These are phyloP conservation scores for Physaria fendleri DNA, from an alignment of 345 rosid genomes.

Conservation along the genomic window DNA sequence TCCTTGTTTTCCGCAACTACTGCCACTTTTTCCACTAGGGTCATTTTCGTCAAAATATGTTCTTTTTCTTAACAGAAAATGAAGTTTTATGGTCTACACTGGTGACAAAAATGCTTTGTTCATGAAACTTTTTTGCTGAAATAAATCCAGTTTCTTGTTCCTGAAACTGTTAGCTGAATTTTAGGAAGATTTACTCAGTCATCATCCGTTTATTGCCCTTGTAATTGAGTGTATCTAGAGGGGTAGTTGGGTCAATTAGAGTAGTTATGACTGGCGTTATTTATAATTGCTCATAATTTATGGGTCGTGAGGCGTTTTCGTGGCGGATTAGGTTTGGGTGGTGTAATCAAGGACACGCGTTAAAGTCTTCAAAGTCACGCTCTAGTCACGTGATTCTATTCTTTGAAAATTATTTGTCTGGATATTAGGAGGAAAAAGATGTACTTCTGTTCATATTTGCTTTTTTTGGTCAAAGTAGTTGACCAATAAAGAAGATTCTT, in stretches of 20 bases:
- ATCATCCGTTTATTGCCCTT: neutral
- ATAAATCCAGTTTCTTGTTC: too few species aligned
- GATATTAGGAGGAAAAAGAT: constrained; percentile 19
- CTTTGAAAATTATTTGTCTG: constrained; percentile 15
- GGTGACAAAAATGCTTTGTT: neutral
- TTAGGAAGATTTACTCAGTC: neutral
- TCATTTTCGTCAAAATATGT: constrained; percentile 14
- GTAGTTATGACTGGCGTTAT: constrained; percentile 21
- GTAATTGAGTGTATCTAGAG: neutral
- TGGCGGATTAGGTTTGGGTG: constrained; percentile 32
- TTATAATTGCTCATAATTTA: too few species aligned
- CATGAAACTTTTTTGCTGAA: too few species aligned
- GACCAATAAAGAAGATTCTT: constrained; percentile 15
- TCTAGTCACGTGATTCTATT: constrained; percentile 30
- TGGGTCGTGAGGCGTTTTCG: constrained; percentile 33
- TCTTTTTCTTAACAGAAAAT: neutral
- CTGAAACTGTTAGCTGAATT: constrained; percentile 11
- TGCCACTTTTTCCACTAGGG: neutral
- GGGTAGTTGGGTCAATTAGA: constrained; percentile 13
- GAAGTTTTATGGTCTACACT: neutral
- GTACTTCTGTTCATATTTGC: constrained; percentile 17
- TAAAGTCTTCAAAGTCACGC: constrained; percentile 22
- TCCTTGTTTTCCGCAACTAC: constrained; percentile 6
- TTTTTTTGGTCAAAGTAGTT: constrained; percentile 15
- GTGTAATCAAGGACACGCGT: constrained; percentile 27